Evolutionary conservation across 306 rosid species (phyloP).

Genomic region (Sicyos baderoa): DNA sequence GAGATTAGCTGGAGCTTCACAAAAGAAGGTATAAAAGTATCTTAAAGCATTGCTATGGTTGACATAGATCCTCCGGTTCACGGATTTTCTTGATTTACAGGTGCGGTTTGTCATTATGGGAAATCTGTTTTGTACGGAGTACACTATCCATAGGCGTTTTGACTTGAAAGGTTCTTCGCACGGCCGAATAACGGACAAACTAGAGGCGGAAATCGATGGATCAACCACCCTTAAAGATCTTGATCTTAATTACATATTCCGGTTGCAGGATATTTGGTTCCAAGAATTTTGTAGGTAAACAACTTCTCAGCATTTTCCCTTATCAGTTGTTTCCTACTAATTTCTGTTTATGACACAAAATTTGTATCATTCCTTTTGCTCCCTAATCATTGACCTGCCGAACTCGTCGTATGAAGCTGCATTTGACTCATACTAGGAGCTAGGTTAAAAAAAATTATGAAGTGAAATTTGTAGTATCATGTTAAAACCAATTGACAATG

Average conservation of each 20-base stretch:
- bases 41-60: not conserved
- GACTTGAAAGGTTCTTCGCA: conserved; percentile 91
- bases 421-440: no score
- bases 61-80: not conserved
- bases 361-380: not conserved
- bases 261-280: conserved; percentile 72
- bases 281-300: conserved; percentile 75
- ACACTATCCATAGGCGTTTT: conserved; percentile 64
- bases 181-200: conserved; percentile 77
- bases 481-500: no score
- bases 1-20: conserved; percentile 56
- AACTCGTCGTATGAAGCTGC: no score
- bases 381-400: not conserved
- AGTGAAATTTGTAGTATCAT: no score
- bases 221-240: conserved; percentile 92
- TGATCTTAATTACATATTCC: conserved; percentile 72
- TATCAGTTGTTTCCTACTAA: conserved; percentile 6
- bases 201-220: conserved; percentile 63
- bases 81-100: conserved; percentile 32
- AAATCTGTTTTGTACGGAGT: conserved; percentile 72
- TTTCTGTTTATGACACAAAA: not conserved
- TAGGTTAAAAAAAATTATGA: no score
- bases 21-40: conserved; percentile 65
- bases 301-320: conserved; percentile 4
- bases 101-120: conserved; percentile 97